Percentiles rank a stretch among this genome's conserved stretches.
These are phyloP conservation scores for Fraxinus xanthoxyloides DNA, from an alignment of 305 asterid genomes.

Conservation along the genomic window DNA sequence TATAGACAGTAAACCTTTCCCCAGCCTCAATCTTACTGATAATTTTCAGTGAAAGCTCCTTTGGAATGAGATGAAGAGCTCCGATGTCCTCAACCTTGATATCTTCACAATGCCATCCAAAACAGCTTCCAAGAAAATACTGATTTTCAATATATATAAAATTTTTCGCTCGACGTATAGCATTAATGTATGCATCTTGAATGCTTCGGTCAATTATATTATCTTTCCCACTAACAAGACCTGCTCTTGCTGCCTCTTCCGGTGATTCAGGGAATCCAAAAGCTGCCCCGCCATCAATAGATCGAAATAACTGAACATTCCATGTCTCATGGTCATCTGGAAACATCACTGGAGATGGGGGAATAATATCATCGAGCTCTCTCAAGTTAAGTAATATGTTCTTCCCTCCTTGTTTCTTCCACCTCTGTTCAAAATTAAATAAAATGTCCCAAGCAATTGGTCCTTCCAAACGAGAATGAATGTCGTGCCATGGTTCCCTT, in stretches of 20 bases:
- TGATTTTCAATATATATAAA: constrained; percentile 85
- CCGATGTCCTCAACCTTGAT: constrained; percentile 68
- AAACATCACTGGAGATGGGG: constrained; percentile 68
- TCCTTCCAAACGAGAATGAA: constrained; percentile 72
- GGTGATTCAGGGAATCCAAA: constrained; percentile 82
- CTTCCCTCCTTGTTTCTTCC: constrained; percentile 73
- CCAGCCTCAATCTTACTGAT: constrained; percentile 80
- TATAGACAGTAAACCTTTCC: constrained; percentile 67
- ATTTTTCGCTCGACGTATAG: constrained; percentile 76
- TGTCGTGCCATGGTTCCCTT: constrained; percentile 91
- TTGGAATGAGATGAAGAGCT: constrained; percentile 76
- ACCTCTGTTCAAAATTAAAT: constrained; percentile 75
- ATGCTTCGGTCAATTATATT: constrained; percentile 77
- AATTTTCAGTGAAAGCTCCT: constrained; percentile 77
- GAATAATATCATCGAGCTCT: constrained; percentile 55
- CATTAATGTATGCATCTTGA: constrained; percentile 82
- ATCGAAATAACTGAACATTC: constrained; percentile 77
- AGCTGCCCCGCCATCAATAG: constrained; percentile 89
- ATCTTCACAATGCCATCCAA: constrained; percentile 55
- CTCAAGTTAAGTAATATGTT: constrained; percentile 48
- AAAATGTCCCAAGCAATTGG: constrained; percentile 88
- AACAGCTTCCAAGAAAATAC: constrained; percentile 74
- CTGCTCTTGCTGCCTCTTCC: constrained; percentile 75
- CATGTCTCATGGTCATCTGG: constrained; percentile 70
- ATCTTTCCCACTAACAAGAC: constrained; percentile 88